Evolutionary conservation across 2,329 filamentous ascomycete genomes (phyloP).

Genomic region (Pseudopithomyces maydicus): DNA sequence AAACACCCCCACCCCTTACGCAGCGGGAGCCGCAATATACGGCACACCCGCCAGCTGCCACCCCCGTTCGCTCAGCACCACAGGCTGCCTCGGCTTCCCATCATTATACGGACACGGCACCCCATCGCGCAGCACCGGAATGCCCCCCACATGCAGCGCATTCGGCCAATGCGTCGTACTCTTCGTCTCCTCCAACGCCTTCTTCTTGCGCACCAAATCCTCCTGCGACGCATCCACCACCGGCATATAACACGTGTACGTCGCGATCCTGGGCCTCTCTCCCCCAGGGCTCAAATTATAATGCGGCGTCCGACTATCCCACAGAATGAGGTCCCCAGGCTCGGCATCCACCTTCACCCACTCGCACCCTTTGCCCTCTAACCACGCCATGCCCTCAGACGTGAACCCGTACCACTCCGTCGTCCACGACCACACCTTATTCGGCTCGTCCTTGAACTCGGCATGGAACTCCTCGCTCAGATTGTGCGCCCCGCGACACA

Average conservation of each 20-base stretch:
- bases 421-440: slow-evolving; percentile 34
- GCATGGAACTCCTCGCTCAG: slow-evolving; percentile 39
- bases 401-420: slow-evolving; percentile 39
- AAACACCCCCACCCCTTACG: too few species aligned
- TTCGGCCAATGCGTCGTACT: not conserved
- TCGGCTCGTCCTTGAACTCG: slow-evolving; percentile 27
- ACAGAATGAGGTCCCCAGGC: slow-evolving; percentile 53
- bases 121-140: not conserved
- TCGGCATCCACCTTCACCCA: slow-evolving; percentile 48
- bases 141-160: not conserved
- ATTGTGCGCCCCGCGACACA: slow-evolving; percentile 37
- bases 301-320: slow-evolving; percentile 47
- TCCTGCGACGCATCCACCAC: not conserved
- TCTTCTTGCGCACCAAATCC: not conserved
- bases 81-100: not conserved
- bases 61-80: not conserved
- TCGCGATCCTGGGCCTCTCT: not conserved
- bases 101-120: not conserved
- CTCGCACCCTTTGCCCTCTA: slow-evolving; percentile 45
- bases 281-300: slow-evolving; percentile 17
- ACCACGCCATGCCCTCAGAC: slow-evolving; percentile 47
- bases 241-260: not conserved
- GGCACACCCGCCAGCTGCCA: not conserved
- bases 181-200: not conserved
- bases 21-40: not conserved